Conservation (phyloP, 805 yeast species). For the Candida ortonii region DNA sequence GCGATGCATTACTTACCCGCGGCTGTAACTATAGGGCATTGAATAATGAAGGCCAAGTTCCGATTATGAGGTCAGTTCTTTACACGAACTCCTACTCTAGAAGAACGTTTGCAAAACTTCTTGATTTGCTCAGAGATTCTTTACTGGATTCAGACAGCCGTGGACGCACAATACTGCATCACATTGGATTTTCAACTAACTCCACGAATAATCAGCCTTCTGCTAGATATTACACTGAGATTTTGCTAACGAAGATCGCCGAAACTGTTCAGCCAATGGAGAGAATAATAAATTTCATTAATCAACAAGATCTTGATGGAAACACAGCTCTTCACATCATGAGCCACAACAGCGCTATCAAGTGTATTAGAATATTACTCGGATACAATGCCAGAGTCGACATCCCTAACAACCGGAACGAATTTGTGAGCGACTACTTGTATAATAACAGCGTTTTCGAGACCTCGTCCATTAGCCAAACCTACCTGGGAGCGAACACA, state of each 20-base stretch:
- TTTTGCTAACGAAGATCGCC: slow-evolving; percentile 68
- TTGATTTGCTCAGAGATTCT: slow-evolving; percentile 73
- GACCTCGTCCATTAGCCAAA: slow-evolving; percentile 11
- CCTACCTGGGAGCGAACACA: slow-evolving; percentile 9
- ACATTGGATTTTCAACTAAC: slow-evolving; percentile 69
- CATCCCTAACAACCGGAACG: slow-evolving; percentile 45
- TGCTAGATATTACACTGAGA: slow-evolving; percentile 78
- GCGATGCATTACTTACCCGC: slow-evolving; percentile 67
- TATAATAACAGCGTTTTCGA: slow-evolving; percentile 24
- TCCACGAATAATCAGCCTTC: slow-evolving; percentile 70
- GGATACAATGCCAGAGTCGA: slow-evolving; percentile 54
- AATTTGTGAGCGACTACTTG: slow-evolving; percentile 40
- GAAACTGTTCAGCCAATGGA: slow-evolving; percentile 58
- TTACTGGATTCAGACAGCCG: slow-evolving; percentile 73
- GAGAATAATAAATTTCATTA: slow-evolving; percentile 53
- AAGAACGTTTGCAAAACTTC: slow-evolving; percentile 73
- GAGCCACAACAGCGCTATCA: slow-evolving; percentile 42
- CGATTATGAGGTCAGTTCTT: slow-evolving; percentile 77
- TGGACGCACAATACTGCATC: slow-evolving; percentile 80
- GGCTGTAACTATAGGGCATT: slow-evolving; percentile 67
- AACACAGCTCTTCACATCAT: slow-evolving; percentile 56
- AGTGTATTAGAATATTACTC: slow-evolving; percentile 43
- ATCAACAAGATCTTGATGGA: slow-evolving; percentile 56
- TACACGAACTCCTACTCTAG: slow-evolving; percentile 86
- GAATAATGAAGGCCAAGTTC: slow-evolving; percentile 78